phyloP scores from a whole-genome alignment of 2,329 filamentous ascomycete genomes.

The Trichoderma hamatum region DNA sequence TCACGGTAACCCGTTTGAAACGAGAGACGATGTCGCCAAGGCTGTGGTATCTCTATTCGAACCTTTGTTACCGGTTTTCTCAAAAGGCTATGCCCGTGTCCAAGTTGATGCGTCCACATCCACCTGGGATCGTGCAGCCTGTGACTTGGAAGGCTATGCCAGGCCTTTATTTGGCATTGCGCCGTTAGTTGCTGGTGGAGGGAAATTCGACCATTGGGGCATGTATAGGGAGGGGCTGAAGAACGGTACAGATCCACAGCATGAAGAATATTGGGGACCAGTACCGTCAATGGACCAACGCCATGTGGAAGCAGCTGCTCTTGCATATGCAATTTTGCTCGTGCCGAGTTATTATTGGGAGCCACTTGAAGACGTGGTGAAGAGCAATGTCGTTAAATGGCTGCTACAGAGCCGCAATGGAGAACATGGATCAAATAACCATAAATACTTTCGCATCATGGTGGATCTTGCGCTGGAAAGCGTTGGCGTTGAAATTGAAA shows the following conservation, averaged over 20 bases:
- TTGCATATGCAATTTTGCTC: conserved; percentile 9
- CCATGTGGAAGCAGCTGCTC: conserved; percentile 10
- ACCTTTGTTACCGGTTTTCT: conserved; percentile 16
- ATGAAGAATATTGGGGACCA: conserved; percentile 6
- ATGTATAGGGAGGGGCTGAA: conserved; percentile 3
- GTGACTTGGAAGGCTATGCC: conserved; percentile 10
- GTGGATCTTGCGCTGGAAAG: conserved; percentile 16
- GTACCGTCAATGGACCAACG: conserved; percentile 9
- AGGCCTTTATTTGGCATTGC: conserved; percentile 12
- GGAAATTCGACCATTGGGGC: conserved; percentile 1
- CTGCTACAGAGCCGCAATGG: conserved; percentile 10
- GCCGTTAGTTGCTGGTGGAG: conserved; percentile 1
- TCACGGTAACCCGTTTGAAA: conserved; percentile 11
- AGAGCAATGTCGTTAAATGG: conserved; percentile 7
- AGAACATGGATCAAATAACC: conserved; percentile 16
- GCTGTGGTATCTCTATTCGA: conserved; percentile 6
- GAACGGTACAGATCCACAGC: conserved; percentile 7
- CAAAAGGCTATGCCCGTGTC: conserved; percentile 4
- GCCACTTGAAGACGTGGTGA: neutral
- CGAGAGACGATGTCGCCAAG: conserved; percentile 6
- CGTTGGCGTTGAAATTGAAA: conserved; percentile 5
- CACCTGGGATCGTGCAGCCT: conserved; percentile 6
- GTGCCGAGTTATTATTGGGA: conserved; percentile 8
- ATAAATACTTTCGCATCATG: conserved; percentile 18
- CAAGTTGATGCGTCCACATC: conserved; percentile 11